phyloP scores from a whole-genome alignment of 306 rosid genomes.

The Corylus heterophylla region DNA sequence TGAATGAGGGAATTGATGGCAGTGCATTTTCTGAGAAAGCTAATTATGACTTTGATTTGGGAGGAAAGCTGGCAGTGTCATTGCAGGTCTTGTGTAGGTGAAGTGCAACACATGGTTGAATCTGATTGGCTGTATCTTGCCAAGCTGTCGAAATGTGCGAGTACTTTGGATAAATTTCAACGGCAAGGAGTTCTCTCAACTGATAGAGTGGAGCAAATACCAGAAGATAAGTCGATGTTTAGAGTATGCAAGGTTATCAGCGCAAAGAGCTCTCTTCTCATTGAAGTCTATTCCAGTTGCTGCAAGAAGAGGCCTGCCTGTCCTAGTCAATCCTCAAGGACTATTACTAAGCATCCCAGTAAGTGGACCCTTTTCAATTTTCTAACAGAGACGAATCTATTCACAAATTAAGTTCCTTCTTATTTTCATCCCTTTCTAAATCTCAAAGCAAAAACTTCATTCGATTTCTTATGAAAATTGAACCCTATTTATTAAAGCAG shows the following conservation, averaged over 20 bases:
- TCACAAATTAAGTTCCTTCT: background rate
- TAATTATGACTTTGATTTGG: conserved; percentile 26
- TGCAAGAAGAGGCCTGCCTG: conserved; percentile 85
- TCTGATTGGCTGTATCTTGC: conserved; percentile 90
- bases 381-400: background rate
- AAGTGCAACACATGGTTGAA: conserved; percentile 76
- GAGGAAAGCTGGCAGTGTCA: conserved; percentile 22
- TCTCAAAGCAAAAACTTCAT: background rate
- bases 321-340: conserved; percentile 65
- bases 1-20: conserved; percentile 35
- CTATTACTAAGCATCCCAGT: conserved; percentile 76
- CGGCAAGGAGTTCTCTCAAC: conserved; percentile 16
- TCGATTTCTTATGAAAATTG: background rate
- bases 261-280: conserved; percentile 55
- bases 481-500: background rate
- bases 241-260: conserved; percentile 55
- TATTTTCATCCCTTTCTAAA: background rate
- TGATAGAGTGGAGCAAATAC: conserved; percentile 28
- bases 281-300: conserved; percentile 75
- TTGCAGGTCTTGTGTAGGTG: conserved; percentile 42
- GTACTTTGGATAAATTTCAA: conserved; percentile 28
- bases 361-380: conserved; percentile 31
- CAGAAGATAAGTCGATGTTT: conserved; percentile 41
- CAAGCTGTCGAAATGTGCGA: conserved; percentile 41
- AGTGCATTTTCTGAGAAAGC: conserved; percentile 29